Percentiles rank a stretch among this genome's conserved stretches.
Conservation (phyloP, 768 basidiomycete genomes). For the Auriscalpium orientale region DNA sequence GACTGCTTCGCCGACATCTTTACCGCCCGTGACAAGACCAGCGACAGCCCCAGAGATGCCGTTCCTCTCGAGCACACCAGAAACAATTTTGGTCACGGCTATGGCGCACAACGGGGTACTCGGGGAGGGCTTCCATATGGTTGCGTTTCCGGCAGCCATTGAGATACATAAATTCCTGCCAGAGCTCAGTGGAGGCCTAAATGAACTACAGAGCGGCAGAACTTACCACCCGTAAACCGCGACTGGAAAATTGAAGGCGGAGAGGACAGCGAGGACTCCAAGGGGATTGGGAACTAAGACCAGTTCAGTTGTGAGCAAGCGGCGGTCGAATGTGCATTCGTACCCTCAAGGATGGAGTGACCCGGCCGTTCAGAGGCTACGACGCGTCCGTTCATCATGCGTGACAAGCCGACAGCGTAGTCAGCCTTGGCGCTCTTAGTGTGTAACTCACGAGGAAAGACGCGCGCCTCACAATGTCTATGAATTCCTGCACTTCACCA, state of each 20-base stretch:
- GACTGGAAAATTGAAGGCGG: constrained; percentile 95
- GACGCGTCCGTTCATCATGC: constrained; percentile 90
- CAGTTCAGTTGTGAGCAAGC: background rate
- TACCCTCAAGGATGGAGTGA: constrained; percentile 86
- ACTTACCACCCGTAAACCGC: constrained; percentile 85
- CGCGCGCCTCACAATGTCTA: constrained; percentile 70
- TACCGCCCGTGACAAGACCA: constrained; percentile 75
- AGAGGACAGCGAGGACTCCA: constrained; percentile 61
- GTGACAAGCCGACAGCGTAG: constrained; percentile 86
- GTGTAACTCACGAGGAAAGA: background rate
- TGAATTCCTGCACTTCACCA: constrained; percentile 92
- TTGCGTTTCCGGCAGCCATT: constrained; percentile 85
- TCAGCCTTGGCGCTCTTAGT: constrained; percentile 55
- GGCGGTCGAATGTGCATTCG: background rate
- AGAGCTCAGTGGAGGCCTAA: constrained; percentile 8
- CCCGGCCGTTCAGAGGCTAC: constrained; percentile 86
- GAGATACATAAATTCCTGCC: constrained; percentile 85
- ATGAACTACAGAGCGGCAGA: background rate
- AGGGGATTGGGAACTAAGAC: constrained; percentile 82
- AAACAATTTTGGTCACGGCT: constrained; percentile 80
- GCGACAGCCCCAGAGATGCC: constrained; percentile 80
- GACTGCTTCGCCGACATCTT: constrained; percentile 70
- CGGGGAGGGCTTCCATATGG: constrained; percentile 92
- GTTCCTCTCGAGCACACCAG: constrained; percentile 74
- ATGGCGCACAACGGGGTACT: constrained; percentile 87